These are phyloP conservation scores for Coemansia sp. DNA, from an alignment of 192 early-diverging fungal species.

Conservation along the genomic window DNA sequence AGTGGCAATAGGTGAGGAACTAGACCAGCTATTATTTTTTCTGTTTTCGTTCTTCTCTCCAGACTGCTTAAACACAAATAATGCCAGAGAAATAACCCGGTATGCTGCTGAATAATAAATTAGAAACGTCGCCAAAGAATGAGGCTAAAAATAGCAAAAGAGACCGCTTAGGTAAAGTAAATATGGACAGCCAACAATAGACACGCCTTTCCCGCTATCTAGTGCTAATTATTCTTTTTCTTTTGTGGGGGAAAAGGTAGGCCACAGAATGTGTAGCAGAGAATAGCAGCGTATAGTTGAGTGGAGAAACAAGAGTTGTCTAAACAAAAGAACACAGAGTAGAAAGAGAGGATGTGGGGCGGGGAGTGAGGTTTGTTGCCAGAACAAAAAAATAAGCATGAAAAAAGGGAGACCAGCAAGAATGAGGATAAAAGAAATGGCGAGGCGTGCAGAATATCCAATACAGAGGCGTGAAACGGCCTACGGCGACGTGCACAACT, in stretches of 20 bases:
- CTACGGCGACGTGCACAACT: constrained; percentile 2
- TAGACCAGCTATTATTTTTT: background rate
- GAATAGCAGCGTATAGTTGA: background rate
- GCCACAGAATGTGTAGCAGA: constrained; percentile 1
- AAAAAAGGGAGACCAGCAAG: background rate
- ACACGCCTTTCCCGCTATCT: background rate
- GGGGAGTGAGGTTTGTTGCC: background rate
- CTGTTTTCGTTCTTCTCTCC: background rate
- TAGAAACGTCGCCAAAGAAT: background rate
- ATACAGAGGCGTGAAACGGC: background rate
- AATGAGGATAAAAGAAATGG: background rate
- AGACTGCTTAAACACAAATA: background rate
- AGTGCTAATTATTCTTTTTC: background rate
- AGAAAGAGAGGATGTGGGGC: background rate
- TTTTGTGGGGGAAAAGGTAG: background rate
- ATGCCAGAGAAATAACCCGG: background rate
- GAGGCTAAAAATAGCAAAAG: constrained; percentile 5
- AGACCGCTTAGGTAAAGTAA: background rate
- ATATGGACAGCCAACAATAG: background rate
- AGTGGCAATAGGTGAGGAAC: background rate
- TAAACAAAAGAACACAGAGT: background rate
- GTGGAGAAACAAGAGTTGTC: background rate
- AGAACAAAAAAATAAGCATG: background rate
- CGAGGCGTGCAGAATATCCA: constrained; percentile 3
- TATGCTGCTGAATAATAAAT: background rate